Evolutionary conservation across 371 early-diverging fungal genomes (phyloP).

Genomic region (Blastocladiella emersonii): DNA sequence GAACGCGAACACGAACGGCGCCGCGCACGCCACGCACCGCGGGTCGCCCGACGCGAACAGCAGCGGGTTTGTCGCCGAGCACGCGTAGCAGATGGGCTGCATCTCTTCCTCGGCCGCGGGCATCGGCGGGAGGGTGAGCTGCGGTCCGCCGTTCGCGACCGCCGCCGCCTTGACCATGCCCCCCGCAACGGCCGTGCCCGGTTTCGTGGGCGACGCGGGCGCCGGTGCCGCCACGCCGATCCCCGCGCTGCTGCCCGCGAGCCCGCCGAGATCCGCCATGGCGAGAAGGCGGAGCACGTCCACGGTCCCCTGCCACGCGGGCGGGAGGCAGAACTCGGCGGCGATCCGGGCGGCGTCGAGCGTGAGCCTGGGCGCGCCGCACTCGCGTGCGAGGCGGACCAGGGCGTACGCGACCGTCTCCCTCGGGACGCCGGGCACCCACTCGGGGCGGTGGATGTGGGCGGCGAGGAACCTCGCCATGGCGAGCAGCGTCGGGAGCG

Average conservation of each 20-base stretch:
- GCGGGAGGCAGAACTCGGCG: constrained; percentile 15
- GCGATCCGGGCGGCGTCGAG: constrained; percentile 26
- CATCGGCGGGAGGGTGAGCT: no score
- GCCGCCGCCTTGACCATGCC: no score
- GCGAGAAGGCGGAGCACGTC: constrained; percentile 14
- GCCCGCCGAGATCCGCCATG: no score
- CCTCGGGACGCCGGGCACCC: constrained; percentile 23
- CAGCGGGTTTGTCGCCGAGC: constrained; percentile 22
- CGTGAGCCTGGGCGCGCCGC: constrained; percentile 25
- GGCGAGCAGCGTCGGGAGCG: constrained; percentile 25
- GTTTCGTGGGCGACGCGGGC: no score
- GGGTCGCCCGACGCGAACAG: constrained; percentile 20
- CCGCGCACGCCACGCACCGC: constrained; percentile 23
- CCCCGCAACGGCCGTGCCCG: no score
- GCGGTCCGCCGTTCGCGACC: no score
- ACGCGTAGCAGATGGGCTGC: constrained; percentile 21
- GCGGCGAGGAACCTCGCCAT: constrained; percentile 26
- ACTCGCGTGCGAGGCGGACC: constrained; percentile 18
- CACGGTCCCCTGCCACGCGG: constrained; percentile 24
- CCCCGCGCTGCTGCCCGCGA: no score
- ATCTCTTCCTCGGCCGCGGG: constrained; percentile 23
- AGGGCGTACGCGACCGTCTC: constrained; percentile 21
- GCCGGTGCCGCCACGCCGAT: no score
- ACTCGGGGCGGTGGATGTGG: constrained; percentile 7
- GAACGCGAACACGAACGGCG: constrained; percentile 25